phyloP scores from a whole-genome alignment of 2,329 filamentous ascomycete species.

The Epichloe brachyelytri region DNA sequence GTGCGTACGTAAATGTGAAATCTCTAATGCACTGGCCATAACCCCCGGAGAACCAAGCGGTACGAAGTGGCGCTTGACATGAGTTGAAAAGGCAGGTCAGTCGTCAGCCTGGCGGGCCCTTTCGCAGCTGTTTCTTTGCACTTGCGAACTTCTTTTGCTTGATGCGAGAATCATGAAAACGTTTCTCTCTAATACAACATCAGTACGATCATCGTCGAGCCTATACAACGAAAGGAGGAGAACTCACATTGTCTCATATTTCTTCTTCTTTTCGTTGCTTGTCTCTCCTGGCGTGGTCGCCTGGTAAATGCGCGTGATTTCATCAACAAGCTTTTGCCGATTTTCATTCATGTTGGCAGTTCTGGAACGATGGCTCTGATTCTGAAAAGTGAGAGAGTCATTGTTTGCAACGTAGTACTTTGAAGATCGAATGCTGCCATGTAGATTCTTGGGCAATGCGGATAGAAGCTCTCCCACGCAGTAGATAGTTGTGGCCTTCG shows the following conservation, averaged over 20 bases:
- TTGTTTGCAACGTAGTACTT: conserved; percentile 39
- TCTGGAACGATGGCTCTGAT: conserved; percentile 40
- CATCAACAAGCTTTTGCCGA: conserved; percentile 33
- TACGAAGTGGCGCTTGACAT: no score
- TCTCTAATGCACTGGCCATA: no score
- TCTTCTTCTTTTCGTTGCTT: conserved; percentile 32
- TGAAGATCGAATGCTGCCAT: conserved; percentile 32
- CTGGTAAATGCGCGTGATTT: conserved; percentile 34
- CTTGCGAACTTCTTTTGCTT: conserved; percentile 35
- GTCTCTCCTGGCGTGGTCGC: conserved; percentile 34
- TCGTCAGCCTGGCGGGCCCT: conserved; percentile 19
- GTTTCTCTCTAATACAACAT: conserved; percentile 27
- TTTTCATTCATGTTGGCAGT: conserved; percentile 41
- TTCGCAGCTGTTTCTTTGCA: conserved; percentile 36
- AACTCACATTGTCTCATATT: conserved; percentile 33
- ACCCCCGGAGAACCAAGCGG: no score
- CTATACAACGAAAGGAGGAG: background rate
- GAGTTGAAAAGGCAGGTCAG: background rate
- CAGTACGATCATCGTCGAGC: background rate
- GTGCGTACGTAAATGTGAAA: no score
- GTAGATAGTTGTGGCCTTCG: conserved; percentile 44
- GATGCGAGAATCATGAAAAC: conserved; percentile 31
- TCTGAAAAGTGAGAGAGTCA: conserved; percentile 41
- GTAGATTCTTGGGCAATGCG: conserved; percentile 34
- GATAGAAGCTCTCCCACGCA: conserved; percentile 31